Base-by-base conservation (phyloP, 2,329 filamentous ascomycete species). In the Rasamsonia emersonii region DNA sequence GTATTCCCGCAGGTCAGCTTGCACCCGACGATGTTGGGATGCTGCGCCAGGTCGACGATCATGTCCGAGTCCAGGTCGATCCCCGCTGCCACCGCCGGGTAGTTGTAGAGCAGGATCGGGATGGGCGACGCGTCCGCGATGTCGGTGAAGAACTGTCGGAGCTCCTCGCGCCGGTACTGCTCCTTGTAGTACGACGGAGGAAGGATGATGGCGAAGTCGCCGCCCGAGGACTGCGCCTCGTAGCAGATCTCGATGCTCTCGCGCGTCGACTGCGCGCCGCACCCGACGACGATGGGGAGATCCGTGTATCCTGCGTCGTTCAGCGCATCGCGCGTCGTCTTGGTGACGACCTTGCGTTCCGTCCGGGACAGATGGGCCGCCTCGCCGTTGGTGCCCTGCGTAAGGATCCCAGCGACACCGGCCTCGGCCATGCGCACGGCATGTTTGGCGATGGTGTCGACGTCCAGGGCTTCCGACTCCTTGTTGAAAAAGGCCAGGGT, bases 311-410 rank as follows among this genome's bases (percentile, higher is more conserved):
- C 77, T 18, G 74, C 70, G 9, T 65, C 62, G 48, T 79, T 69
- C 23, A 83, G 62, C 6, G 77, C 76, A 38, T 69, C 65, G 28
- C 79, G 73, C 3, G 78, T 82, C 18, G 75, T 73, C 33, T 60
- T 59, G 9, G 77, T 82, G 44, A 84, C 14, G 13, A 18, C 21
- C 26, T 68, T 62, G 28, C 78, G 72, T 58, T 84, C 80, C 11
- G 64, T 57, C 48, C 77, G 75, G n/a, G 72, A 73, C 28, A 85
- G 68, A 49, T 82, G 78, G 13, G 81, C 77, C 9, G 80, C 79
- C 59, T 85, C 80, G 47, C 80, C 80, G 49, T 84, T 84, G 45
- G 76, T 82, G 19, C 79, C 80, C 51, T 82, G 79, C 2, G 77
- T 80, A 27, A 77, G 75, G 28, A 85, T 67, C 11, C 79, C 79